Evolutionary conservation across 2,329 filamentous ascomycete species (phyloP).

Genomic region (Monosporascus sp.): DNA sequence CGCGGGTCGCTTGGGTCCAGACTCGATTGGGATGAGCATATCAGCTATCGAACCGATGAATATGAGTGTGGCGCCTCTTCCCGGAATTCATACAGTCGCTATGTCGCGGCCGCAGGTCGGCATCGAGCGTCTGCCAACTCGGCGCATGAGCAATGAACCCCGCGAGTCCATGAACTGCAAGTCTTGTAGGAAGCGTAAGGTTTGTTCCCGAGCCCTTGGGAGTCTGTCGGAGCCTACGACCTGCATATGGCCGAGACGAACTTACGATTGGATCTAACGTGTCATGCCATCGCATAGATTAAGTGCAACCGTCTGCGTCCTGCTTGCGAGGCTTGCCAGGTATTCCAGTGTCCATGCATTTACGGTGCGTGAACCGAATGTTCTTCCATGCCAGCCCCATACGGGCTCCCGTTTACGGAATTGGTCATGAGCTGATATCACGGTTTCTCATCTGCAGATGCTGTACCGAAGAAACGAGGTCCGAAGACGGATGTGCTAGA

Average conservation of each 20-base stretch:
- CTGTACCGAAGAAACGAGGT: conserved; percentile 81
- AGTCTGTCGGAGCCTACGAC: conserved; percentile 1
- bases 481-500: conserved; percentile 88
- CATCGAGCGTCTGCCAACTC: conserved; percentile 71
- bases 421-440: conserved; percentile 2
- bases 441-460: conserved; percentile 49
- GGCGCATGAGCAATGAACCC: conserved; percentile 67
- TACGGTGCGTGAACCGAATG: conserved; percentile 58
- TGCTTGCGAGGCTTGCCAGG: conserved; percentile 81
- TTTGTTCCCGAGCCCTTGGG: conserved; percentile 31
- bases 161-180: conserved; percentile 91
- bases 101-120: conserved; percentile 74
- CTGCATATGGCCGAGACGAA: conserved; percentile 2
- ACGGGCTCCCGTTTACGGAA: neutral
- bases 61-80: conserved; percentile 33
- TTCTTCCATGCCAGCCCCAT: conserved; percentile 7
- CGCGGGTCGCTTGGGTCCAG: conserved; percentile 1
- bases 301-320: conserved; percentile 85
- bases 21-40: conserved; percentile 28
- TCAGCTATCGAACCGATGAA: conserved; percentile 36
- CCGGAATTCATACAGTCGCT: conserved; percentile 41
- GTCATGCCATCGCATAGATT: conserved; percentile 51
- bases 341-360: conserved; percentile 82
- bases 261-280: conserved; percentile 14
- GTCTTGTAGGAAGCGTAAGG: conserved; percentile 88